Conservation (phyloP, 2,329 filamentous ascomycete genomes). For the Monilinia fructigena region DNA sequence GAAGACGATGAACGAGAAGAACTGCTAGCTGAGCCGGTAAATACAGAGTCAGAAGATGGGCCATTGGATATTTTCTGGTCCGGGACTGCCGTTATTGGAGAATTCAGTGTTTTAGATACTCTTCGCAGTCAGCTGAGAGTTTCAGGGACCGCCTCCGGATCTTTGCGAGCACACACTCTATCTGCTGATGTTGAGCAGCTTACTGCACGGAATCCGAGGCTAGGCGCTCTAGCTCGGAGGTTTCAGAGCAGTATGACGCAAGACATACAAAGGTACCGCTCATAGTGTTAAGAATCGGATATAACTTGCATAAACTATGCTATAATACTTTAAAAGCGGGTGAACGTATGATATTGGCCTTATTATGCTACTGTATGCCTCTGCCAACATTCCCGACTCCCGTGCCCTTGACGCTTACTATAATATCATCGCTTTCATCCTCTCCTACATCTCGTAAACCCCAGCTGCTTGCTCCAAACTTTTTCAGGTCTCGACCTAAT, state of each 20-base stretch:
- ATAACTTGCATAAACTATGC: neutral
- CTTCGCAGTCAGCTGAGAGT: conserved; percentile 37
- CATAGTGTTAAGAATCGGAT: neutral
- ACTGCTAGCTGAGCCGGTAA: conserved; percentile 26
- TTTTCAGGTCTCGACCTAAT: conserved; percentile 78
- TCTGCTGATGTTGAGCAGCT: conserved; percentile 34
- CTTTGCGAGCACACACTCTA: conserved; percentile 37
- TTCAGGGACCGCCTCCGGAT: conserved; percentile 35
- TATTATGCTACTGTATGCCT: conserved; percentile 64
- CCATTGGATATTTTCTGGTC: conserved; percentile 39
- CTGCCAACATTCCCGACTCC: conserved; percentile 94
- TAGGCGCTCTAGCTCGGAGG: conserved; percentile 33
- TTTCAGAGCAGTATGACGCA: conserved; percentile 34
- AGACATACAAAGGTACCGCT: conserved; percentile 10
- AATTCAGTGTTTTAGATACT: conserved; percentile 40
- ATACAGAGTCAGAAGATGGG: conserved; percentile 32
- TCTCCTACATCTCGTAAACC: conserved; percentile 74
- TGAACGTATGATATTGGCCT: neutral
- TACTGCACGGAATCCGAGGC: conserved; percentile 32
- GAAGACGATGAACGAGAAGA: conserved; percentile 29
- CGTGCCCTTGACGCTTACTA: conserved; percentile 87
- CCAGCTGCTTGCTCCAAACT: conserved; percentile 90
- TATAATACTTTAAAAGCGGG: neutral
- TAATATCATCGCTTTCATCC: conserved; percentile 63
- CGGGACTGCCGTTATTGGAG: conserved; percentile 37